Percentiles rank a stretch among this genome's conserved stretches.
Conservation (phyloP, 768 basidiomycete genomes). For the Boletus rufocinnamomeus region DNA sequence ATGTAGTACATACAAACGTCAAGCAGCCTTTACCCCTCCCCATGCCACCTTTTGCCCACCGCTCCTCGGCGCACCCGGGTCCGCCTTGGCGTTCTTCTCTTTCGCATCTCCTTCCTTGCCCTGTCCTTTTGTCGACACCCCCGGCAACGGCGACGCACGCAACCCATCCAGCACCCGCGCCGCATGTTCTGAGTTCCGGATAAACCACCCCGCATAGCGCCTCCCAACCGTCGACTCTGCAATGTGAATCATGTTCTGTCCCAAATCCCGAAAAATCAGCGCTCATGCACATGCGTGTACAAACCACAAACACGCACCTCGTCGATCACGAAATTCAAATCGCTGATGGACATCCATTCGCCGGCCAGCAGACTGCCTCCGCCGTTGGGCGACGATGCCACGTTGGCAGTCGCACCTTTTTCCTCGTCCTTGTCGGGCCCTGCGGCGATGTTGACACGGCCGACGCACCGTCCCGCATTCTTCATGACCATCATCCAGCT, state of each 20-base stretch:
- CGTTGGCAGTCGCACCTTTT: slow-evolving; percentile 10
- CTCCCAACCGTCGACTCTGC: slow-evolving; percentile 92
- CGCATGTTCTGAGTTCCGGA: slow-evolving; percentile 91
- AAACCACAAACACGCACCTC: slow-evolving; percentile 55
- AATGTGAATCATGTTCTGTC: slow-evolving; percentile 94
- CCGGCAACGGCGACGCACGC: slow-evolving; percentile 55
- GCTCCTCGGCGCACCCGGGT: slow-evolving; percentile 38
- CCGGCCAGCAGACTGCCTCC: slow-evolving; percentile 74
- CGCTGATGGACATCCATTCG: slow-evolving; percentile 84
- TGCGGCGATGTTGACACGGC: slow-evolving; percentile 42
- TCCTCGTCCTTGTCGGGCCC: slow-evolving; percentile 41
- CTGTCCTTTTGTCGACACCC: slow-evolving; percentile 6
- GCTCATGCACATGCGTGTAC: background rate
- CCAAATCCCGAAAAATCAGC: background rate
- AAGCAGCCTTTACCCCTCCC: slow-evolving; percentile 40
- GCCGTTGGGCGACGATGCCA: slow-evolving; percentile 15
- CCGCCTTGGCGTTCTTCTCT: slow-evolving; percentile 27
- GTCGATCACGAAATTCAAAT: slow-evolving; percentile 94
- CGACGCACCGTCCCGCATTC: slow-evolving; percentile 78
- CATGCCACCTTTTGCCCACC: slow-evolving; percentile 60
- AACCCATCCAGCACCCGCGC: slow-evolving; percentile 85
- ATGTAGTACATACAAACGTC: background rate
- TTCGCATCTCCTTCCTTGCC: slow-evolving; percentile 22
- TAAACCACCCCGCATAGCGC: slow-evolving; percentile 96
- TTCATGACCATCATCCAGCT: slow-evolving; percentile 98